Evolutionary conservation across 441 rosid genomes (phyloP).

Genomic region (Eruca vesicaria): DNA sequence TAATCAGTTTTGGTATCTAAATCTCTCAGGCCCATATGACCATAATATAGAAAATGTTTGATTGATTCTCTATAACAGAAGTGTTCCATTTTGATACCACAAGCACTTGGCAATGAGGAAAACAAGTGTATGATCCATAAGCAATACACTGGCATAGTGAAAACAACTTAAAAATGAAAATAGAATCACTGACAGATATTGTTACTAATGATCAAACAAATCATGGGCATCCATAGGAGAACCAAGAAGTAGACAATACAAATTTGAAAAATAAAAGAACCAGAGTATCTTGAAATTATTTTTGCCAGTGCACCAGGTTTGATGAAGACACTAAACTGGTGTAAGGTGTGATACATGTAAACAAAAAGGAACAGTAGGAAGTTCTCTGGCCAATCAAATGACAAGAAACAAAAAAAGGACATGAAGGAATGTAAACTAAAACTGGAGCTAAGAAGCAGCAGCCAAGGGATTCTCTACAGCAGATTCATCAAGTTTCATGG

Average conservation of each 20-base stretch:
- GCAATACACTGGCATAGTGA: not conserved
- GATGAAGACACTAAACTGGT: conserved; percentile 24
- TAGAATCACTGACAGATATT: not conserved
- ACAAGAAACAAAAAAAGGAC: conserved; percentile 3
- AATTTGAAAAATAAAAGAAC: not conserved
- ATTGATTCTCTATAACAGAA: not conserved
- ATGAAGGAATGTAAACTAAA: conserved; percentile 20
- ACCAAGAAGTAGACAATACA: not conserved
- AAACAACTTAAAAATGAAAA: not conserved
- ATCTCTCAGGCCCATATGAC: conserved; percentile 27
- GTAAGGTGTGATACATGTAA: conserved; percentile 24
- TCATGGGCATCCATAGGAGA: not conserved
- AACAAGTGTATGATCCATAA: not conserved
- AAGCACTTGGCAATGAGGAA: conserved; percentile 1
- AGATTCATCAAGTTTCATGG: conserved; percentile 46
- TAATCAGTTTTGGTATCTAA: conserved; percentile 3
- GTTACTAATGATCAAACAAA: not conserved
- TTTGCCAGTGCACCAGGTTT: conserved; percentile 27
- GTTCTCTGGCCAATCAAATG: conserved; percentile 8
- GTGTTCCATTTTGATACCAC: conserved; percentile 1
- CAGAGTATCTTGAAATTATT: conserved; percentile 25
- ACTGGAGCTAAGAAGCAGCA: conserved; percentile 28
- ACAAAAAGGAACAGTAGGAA: conserved; percentile 5
- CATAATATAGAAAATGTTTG: conserved; percentile 8
- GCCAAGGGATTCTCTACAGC: conserved; percentile 24